phyloP scores from a whole-genome alignment of 495 filamentous ascomycete genomes.

The Immersiella caudata region DNA sequence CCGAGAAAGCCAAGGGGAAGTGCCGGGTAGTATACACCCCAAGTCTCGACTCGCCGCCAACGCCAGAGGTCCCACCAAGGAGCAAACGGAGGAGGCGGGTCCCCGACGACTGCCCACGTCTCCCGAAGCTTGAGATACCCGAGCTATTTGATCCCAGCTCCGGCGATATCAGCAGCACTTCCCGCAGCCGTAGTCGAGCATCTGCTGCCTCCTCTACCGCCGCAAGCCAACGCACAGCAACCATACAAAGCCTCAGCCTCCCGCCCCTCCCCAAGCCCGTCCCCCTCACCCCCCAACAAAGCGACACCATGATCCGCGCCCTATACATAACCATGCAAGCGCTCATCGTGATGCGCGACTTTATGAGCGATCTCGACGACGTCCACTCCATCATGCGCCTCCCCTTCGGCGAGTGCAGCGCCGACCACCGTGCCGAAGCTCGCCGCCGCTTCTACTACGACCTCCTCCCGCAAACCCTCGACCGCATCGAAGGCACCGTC shows the following conservation, averaged over 20 bases:
- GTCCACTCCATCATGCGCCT: constrained; percentile 3
- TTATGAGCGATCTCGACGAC: constrained; percentile 11
- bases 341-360: constrained; percentile 6
- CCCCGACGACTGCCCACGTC: background rate
- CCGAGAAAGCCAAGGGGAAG: background rate
- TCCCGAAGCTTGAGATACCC: background rate
- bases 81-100: background rate
- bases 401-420: no score
- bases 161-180: background rate
- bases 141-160: background rate
- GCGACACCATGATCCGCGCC: background rate
- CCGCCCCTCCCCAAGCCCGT: background rate
- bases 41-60: background rate
- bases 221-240: background rate
- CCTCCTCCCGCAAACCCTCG: constrained; percentile 4
- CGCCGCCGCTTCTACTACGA: constrained; percentile 3
- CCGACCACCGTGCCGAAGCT: background rate
- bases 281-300: background rate
- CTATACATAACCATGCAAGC: constrained; percentile 2
- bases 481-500: constrained; percentile 7
- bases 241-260: background rate
- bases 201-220: background rate
- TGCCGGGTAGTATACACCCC: background rate
- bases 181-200: background rate
- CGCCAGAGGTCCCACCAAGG: background rate